A percentile compares a stretch with the other conserved stretches of the same genome.
phyloP scores from a whole-genome alignment of 345 rosid species.

The Syzygium jambos region DNA sequence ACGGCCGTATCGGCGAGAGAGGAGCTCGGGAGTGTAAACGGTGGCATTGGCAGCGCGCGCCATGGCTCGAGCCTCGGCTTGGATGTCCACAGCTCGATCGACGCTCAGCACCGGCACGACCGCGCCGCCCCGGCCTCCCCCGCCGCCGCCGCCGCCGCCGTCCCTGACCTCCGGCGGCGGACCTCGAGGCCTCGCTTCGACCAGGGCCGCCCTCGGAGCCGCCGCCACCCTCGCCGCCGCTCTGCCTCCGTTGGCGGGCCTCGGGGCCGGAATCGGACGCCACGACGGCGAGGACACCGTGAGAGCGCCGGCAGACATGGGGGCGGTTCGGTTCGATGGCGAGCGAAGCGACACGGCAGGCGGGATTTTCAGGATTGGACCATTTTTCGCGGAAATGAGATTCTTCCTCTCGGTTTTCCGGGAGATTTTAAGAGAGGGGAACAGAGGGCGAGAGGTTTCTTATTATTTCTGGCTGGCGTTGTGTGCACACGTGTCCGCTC shows the following conservation, averaged over 20 bases:
- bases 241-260: not conserved
- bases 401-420: not conserved
- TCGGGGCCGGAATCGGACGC: not conserved
- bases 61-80: slow-evolving; percentile 84
- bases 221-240: not conserved
- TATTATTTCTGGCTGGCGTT: not conserved
- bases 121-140: not conserved
- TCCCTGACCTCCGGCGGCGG: slow-evolving; percentile 8
- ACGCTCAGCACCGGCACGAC: slow-evolving; percentile 6
- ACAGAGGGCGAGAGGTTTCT: not conserved
- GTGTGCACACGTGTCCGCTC: not conserved
- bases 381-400: not conserved
- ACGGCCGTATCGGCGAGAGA: slow-evolving; percentile 55
- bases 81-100: slow-evolving; percentile 62
- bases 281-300: slow-evolving; percentile 2
- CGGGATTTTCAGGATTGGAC: not conserved
- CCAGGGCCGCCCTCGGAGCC: slow-evolving; percentile 26
- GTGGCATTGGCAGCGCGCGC: slow-evolving; percentile 79
- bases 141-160: not conserved
- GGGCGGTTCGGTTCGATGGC: not conserved
- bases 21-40: slow-evolving; percentile 66
- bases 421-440: not conserved
- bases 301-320: slow-evolving; percentile 3
- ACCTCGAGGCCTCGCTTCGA: slow-evolving; percentile 25
- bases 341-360: not conserved